Evolutionary conservation across 805 yeast species (phyloP).

Genomic region (Starmera dryadoides): DNA sequence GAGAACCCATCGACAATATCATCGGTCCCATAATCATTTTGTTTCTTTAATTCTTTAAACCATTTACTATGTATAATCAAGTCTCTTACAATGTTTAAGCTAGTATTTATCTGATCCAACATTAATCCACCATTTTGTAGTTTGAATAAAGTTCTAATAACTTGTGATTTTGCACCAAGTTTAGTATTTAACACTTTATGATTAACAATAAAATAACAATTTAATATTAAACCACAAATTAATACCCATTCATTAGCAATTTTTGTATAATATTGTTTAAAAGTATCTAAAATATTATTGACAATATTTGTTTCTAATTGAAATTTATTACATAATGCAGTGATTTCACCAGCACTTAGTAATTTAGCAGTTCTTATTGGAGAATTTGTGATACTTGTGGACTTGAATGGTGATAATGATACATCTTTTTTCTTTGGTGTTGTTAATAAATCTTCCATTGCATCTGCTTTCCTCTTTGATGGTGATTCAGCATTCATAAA

Average conservation of each 20-base stretch:
- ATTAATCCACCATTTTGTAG: conserved; percentile 47
- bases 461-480: conserved; percentile 9
- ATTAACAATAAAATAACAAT: conserved; percentile 50
- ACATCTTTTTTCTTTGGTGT: conserved; percentile 1
- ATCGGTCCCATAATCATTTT: conserved; percentile 25
- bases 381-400: conserved; percentile 1
- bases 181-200: conserved; percentile 35
- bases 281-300: conserved; percentile 41
- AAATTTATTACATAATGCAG: conserved; percentile 53
- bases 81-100: conserved; percentile 47
- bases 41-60: conserved; percentile 47
- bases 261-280: conserved; percentile 40
- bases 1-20: conserved; percentile 16
- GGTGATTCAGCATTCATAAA: conserved; percentile 2
- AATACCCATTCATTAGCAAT: conserved; percentile 62
- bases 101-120: conserved; percentile 41
- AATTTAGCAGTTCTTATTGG: conserved; percentile 23
- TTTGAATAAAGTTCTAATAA: conserved; percentile 42
- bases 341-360: conserved; percentile 34
- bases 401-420: conserved; percentile 1
- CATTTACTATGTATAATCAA: conserved; percentile 53
- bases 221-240: conserved; percentile 58
- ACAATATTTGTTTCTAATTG: conserved; percentile 52
- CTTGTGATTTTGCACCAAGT: conserved; percentile 40
- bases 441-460: background rate